Base-by-base conservation (phyloP, 345 rosid species). In the Turnera subulata region DNA sequence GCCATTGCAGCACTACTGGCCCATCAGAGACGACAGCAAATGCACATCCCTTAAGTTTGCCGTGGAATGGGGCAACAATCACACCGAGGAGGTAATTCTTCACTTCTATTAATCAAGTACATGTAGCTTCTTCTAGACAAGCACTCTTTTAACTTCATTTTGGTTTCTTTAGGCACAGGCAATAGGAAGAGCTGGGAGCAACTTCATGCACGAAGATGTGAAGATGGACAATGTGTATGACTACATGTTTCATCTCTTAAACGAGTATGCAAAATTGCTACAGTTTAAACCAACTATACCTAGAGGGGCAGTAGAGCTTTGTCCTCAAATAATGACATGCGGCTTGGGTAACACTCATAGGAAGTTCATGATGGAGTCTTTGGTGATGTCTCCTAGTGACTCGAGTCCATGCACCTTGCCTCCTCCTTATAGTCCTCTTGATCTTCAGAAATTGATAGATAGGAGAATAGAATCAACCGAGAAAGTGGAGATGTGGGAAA, bases 1-100 rank as follows among this genome's bases (percentile, higher is more conserved):
- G 58, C 93, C 95, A 24, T 37, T 84, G 81, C 55, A 81, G 49
- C 95, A 90, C 54, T 83, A 81, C 48, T 90, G 95, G 95, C 95
- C 90, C 20, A 81, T 90, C n/a, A 70, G 73, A 45, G 74, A 70
- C 65, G 46, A 61, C 45, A 46, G 54, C 26, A 77, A 82, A 51
- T 90, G 95, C 69, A 63, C 68, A 22, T 75, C 82, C 38, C 79
- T 86, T 4, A 84, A 83, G 62, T 73, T 72, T 54, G 92, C 95
- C 0, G 97, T 89, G 3, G 81, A 84, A 43, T 89, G 92, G 97
- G 97, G 92, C 54, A 86, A 84, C 56, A 60, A 21, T 39, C 76
- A 76, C 62, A 40, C 76, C 1, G 25, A 59, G 3, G 42, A 75
- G 76, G 83, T 69, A 24, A 14, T 1, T 21, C 35, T 29, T 8